Conservation (phyloP, 441 rosid genomes). For the Mallotus repandus region DNA sequence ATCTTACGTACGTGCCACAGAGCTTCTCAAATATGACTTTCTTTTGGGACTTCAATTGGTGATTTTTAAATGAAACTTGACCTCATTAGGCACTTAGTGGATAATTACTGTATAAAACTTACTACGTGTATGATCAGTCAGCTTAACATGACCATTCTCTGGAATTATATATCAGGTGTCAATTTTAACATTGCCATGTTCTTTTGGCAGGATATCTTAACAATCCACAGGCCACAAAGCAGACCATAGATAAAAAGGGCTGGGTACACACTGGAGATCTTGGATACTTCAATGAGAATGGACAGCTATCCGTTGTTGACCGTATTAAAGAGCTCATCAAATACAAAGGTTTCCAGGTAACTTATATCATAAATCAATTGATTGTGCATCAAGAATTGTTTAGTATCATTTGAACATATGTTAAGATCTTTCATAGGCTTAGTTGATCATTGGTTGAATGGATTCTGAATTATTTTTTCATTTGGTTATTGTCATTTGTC, state of each 20-base stretch:
- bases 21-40: neutral
- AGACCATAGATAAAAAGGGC: slow-evolving; percentile 42
- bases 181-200: neutral
- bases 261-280: slow-evolving; percentile 62
- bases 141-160: neutral
- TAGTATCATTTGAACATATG: neutral
- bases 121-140: neutral
- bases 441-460: slow-evolving; percentile 3
- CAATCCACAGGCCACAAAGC: slow-evolving; percentile 48
- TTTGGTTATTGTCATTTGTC: slow-evolving; percentile 2
- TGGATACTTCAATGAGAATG: slow-evolving; percentile 54
- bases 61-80: no score
- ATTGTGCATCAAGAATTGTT: neutral
- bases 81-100: neutral
- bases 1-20: neutral
- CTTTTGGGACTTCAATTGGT: neutral
- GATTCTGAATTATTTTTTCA: neutral
- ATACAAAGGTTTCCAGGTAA: slow-evolving; percentile 54
- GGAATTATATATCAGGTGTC: neutral
- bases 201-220: slow-evolving; percentile 45
- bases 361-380: neutral
- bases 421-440: neutral
- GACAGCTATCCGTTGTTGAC: slow-evolving; percentile 48
- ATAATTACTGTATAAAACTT: neutral
- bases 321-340: slow-evolving; percentile 63